Evolutionary conservation across 2,329 filamentous ascomycete genomes (phyloP).

Genomic region (Apiospora marii): DNA sequence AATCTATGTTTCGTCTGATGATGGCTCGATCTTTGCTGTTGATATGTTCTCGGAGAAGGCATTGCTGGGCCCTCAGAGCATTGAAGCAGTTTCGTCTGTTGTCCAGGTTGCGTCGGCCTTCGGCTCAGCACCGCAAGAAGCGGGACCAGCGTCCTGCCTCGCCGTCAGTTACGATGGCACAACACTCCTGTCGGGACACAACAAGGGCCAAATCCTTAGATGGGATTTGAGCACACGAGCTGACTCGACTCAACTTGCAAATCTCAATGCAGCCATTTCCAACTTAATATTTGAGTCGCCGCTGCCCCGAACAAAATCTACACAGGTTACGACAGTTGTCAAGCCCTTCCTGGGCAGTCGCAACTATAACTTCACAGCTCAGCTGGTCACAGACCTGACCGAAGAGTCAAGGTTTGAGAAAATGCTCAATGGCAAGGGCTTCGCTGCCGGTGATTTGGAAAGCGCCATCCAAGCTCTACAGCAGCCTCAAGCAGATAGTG

Average conservation of each 20-base stretch:
- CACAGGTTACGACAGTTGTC: slow-evolving; percentile 68
- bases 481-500: slow-evolving; percentile 38
- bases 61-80: slow-evolving; percentile 60
- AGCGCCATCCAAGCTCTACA: slow-evolving; percentile 58
- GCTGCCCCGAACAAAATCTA: slow-evolving; percentile 54
- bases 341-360: slow-evolving; percentile 79
- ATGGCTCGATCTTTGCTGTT: slow-evolving; percentile 80
- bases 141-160: slow-evolving; percentile 72
- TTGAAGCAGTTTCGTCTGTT: slow-evolving; percentile 63
- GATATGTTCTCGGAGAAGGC: slow-evolving; percentile 71
- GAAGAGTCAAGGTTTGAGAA: slow-evolving; percentile 52
- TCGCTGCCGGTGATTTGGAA: slow-evolving; percentile 56
- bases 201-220: slow-evolving; percentile 76
- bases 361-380: slow-evolving; percentile 71
- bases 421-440: slow-evolving; percentile 56
- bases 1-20: slow-evolving; percentile 81
- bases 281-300: slow-evolving; percentile 80
- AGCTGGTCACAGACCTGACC: slow-evolving; percentile 59
- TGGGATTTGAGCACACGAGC: slow-evolving; percentile 82
- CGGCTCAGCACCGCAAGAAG: slow-evolving; percentile 66
- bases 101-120: slow-evolving; percentile 63
- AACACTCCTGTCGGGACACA: slow-evolving; percentile 80
- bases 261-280: slow-evolving; percentile 82
- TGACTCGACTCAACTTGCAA: slow-evolving; percentile 71
- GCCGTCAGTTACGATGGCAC: slow-evolving; percentile 84